Evolutionary conservation across 441 rosid genomes (phyloP).

Genomic region (Viola pubescens): DNA sequence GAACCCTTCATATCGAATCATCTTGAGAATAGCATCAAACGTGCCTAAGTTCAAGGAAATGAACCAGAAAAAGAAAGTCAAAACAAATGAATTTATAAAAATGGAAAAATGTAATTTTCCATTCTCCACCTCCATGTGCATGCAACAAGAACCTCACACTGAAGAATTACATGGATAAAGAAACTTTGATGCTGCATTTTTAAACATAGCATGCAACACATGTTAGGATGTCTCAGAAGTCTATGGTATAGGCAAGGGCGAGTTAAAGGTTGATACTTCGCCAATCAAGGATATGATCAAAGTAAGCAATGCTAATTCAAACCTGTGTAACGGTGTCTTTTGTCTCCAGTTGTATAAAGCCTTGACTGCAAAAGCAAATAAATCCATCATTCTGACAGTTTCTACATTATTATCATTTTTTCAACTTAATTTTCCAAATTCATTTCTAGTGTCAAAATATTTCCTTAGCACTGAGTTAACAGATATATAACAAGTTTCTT

Average conservation of each 20-base stretch:
- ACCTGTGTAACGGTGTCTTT: slow-evolving; percentile 78
- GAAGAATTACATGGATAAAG: background rate
- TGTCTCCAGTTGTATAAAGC: slow-evolving; percentile 71
- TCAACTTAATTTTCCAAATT: no score
- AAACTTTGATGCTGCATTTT: background rate
- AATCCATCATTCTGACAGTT: background rate
- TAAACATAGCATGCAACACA: background rate
- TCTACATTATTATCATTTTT: no score
- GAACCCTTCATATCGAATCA: slow-evolving; percentile 75
- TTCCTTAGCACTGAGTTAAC: no score
- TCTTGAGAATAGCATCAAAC: slow-evolving; percentile 75
- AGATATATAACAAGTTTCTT: no score
- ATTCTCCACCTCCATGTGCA: background rate
- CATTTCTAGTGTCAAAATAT: no score
- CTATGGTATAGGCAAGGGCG: background rate
- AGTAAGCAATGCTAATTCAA: slow-evolving; percentile 1
- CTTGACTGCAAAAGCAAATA: slow-evolving; percentile 42
- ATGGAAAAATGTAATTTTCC: background rate
- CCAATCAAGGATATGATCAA: background rate
- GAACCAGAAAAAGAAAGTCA: background rate
- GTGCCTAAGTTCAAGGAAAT: slow-evolving; percentile 43
- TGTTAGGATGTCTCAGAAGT: background rate
- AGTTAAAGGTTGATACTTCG: background rate
- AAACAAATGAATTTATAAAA: background rate
- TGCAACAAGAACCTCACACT: background rate